Conservation (phyloP, 495 filamentous ascomycete species). For the Hyphodiscus hymeniophilus region DNA sequence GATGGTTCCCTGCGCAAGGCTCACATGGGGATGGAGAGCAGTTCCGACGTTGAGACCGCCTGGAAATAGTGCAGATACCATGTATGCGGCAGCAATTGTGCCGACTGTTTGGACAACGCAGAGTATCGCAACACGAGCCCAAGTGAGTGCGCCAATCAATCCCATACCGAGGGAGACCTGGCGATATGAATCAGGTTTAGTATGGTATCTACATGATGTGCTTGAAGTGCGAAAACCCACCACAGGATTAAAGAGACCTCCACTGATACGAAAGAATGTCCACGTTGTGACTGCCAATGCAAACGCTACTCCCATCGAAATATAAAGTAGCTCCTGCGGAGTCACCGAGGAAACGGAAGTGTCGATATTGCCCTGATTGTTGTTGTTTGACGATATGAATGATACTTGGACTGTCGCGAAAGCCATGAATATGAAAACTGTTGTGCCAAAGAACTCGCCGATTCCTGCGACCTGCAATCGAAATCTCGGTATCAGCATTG, state of each 20-base stretch:
- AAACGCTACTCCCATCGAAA: slow-evolving; percentile 50
- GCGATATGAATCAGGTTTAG: slow-evolving; percentile 30
- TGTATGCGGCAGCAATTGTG: slow-evolving; percentile 44
- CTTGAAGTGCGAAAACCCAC: slow-evolving; percentile 27
- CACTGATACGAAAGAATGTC: slow-evolving; percentile 58
- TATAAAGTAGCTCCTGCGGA: slow-evolving; percentile 48
- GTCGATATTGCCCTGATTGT: not conserved
- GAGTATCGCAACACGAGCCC: slow-evolving; percentile 39
- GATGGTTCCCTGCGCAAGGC: slow-evolving; percentile 41
- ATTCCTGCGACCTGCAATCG: slow-evolving; percentile 15
- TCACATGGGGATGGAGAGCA: slow-evolving; percentile 32
- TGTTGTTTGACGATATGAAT: slow-evolving; percentile 32
- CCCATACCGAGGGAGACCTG: slow-evolving; percentile 47
- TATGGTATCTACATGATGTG: slow-evolving; percentile 6
- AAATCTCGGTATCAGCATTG: slow-evolving; percentile 13
- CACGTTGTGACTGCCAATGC: slow-evolving; percentile 54
- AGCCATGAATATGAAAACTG: slow-evolving; percentile 19
- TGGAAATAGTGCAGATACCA: slow-evolving; percentile 44
- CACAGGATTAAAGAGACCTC: slow-evolving; percentile 59
- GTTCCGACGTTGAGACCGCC: slow-evolving; percentile 38
- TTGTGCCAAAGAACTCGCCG: slow-evolving; percentile 18
- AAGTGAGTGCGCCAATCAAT: slow-evolving; percentile 46
- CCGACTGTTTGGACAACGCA: slow-evolving; percentile 48
- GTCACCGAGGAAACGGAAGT: slow-evolving; percentile 4
- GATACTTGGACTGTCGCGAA: slow-evolving; percentile 32